Conservation (phyloP, 2,329 filamentous ascomycete genomes). For the Tolypocladium amazonense region DNA sequence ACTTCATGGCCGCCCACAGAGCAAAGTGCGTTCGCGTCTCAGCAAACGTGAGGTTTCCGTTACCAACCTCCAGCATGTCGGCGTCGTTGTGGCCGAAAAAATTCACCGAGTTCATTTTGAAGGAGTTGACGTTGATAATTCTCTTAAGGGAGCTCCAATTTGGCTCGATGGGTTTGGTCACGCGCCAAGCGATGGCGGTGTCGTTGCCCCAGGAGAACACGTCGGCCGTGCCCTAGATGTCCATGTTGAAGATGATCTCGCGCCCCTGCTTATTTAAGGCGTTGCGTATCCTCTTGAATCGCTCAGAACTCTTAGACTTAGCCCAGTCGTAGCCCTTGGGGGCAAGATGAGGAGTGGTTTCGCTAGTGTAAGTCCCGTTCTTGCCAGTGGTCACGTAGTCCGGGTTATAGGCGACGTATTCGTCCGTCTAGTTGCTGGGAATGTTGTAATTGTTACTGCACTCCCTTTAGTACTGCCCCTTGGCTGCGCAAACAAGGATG, state of each 20-base stretch:
- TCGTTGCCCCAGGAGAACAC: conserved; percentile 38
- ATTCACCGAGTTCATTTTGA: conserved; percentile 28
- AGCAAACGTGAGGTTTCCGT: conserved; percentile 27
- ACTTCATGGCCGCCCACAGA: conserved; percentile 40
- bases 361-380: conserved; percentile 5
- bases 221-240: conserved; percentile 40
- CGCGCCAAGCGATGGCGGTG: conserved; percentile 36
- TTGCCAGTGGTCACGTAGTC: conserved; percentile 5
- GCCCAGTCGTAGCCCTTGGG: conserved; percentile 12
- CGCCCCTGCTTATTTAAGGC: conserved; percentile 32
- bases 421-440: conserved; percentile 24
- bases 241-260: conserved; percentile 40
- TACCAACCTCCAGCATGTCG: conserved; percentile 42
- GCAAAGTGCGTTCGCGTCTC: conserved; percentile 40
- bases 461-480: background rate
- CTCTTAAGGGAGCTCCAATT: conserved; percentile 21
- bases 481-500: background rate
- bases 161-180: conserved; percentile 29
- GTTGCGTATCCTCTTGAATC: conserved; percentile 41
- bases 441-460: conserved; percentile 38
- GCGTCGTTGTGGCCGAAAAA: conserved; percentile 41
- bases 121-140: conserved; percentile 39
- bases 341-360: conserved; percentile 2
- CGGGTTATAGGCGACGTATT: conserved; percentile 17
- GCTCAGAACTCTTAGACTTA: conserved; percentile 20